These are phyloP conservation scores for Hypericum androsaemum DNA, from an alignment of 345 rosid species.

Conservation along the genomic window DNA sequence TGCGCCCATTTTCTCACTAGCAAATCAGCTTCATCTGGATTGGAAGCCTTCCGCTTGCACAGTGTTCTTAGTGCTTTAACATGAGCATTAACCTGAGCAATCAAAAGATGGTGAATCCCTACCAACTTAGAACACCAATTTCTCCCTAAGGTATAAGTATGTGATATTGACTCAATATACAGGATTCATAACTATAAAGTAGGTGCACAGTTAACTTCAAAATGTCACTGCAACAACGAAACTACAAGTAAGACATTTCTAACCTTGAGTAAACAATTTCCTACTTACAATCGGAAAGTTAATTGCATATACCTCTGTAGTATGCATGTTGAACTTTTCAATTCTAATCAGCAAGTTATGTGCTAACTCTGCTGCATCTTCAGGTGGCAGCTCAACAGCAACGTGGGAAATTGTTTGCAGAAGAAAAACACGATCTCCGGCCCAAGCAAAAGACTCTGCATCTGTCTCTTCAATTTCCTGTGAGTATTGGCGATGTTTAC, in stretches of 20 bases:
- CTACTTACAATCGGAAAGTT: not conserved
- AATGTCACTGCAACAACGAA: no score
- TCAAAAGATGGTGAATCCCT: constrained; percentile 1
- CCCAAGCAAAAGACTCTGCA: constrained; percentile 64
- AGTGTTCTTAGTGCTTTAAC: constrained; percentile 79
- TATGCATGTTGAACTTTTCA: constrained; percentile 74
- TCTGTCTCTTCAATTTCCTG: constrained; percentile 31
- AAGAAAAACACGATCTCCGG: constrained; percentile 82
- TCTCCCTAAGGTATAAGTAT: no score
- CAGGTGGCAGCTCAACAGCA: constrained; percentile 71
- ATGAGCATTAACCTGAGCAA: constrained; percentile 80
- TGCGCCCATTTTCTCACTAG: constrained; percentile 65
- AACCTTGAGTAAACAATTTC: no score
- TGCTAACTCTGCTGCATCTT: constrained; percentile 83
- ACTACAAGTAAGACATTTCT: no score
- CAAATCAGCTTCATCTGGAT: constrained; percentile 49
- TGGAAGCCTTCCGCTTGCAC: constrained; percentile 58
- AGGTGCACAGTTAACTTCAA: no score
- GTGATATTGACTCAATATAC: no score
- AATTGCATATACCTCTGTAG: constrained; percentile 58
- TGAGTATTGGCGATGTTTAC: constrained; percentile 19
- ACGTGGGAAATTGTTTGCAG: constrained; percentile 86
- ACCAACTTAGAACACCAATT: no score
- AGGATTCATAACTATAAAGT: no score
- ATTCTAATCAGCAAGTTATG: constrained; percentile 67